A percentile compares a stretch with the other conserved stretches of the same genome.
phyloP scores from a whole-genome alignment of 257 asterid genomes.

The Parsonsia alboflavescens region DNA sequence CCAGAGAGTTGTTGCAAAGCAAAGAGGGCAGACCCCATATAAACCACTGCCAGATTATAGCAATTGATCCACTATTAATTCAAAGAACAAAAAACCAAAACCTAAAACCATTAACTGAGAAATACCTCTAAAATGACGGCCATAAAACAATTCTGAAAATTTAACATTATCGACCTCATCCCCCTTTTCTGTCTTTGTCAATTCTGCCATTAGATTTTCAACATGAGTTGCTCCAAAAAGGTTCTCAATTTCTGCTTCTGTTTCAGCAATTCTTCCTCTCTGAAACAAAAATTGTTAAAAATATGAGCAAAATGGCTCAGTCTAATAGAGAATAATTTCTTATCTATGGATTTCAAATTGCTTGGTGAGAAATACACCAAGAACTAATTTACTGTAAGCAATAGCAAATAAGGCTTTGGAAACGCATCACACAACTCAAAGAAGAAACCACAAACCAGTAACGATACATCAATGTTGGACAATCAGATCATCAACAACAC shows the following conservation, averaged over 20 bases:
- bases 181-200: slow-evolving; percentile 62
- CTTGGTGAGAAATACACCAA: background rate
- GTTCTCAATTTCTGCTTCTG: slow-evolving; percentile 73
- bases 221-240: slow-evolving; percentile 82
- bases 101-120: background rate
- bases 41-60: slow-evolving; percentile 59
- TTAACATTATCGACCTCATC: slow-evolving; percentile 56
- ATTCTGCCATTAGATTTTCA: slow-evolving; percentile 64
- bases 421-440: background rate
- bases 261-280: slow-evolving; percentile 72
- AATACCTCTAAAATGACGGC: slow-evolving; percentile 66
- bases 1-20: slow-evolving; percentile 94
- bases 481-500: background rate
- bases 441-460: background rate
- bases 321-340: background rate
- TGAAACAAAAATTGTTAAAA: slow-evolving; percentile 24
- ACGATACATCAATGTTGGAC: background rate
- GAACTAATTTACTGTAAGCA: background rate
- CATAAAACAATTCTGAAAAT: slow-evolving; percentile 59
- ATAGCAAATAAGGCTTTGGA: background rate
- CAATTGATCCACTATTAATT: slow-evolving; percentile 10
- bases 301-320: background rate
- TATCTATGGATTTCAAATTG: background rate
- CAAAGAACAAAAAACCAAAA: slow-evolving; percentile 10
- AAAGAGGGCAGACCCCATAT: slow-evolving; percentile 64